These are phyloP conservation scores for Raffaelea deltoideospora DNA, from an alignment of 2,329 filamentous ascomycete species.

Conservation along the genomic window DNA sequence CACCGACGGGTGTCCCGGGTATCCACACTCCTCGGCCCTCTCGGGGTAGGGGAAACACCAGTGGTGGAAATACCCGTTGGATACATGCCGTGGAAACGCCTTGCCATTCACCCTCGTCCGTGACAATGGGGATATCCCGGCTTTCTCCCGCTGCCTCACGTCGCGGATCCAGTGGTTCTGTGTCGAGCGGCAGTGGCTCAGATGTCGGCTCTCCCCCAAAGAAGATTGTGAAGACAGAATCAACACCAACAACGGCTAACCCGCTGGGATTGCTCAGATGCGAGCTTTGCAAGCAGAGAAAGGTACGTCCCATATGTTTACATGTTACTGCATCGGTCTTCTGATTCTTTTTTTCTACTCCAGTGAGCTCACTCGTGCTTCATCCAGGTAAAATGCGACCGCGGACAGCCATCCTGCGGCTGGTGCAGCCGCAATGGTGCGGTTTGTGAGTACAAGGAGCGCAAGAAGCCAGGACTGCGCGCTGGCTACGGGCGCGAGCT, in stretches of 20 bases:
- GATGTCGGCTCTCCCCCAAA: background rate
- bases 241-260: constrained; percentile 14
- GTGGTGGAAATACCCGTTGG: too few relatives aligned
- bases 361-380: background rate
- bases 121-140: background rate
- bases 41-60: too few relatives aligned
- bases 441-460: constrained; percentile 51
- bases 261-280: constrained; percentile 34
- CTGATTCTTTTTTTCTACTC: background rate
- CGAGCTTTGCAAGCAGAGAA: constrained; percentile 68
- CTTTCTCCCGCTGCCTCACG: background rate
- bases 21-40: background rate
- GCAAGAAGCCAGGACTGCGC: constrained; percentile 50
- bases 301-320: too few relatives aligned
- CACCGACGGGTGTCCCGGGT: background rate
- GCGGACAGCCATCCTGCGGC: constrained; percentile 56
- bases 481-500: constrained; percentile 59
- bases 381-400: constrained; percentile 55
- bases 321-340: background rate
- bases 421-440: constrained; percentile 52
- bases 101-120: background rate
- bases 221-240: constrained; percentile 8
- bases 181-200: constrained; percentile 2
- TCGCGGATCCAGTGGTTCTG: background rate
- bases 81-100: background rate